Evolutionary conservation across 164 flowering plant species (phyloP), one percentile per base, ranked within the genome.

Genomic region (Berberis thunbergii): DNA sequence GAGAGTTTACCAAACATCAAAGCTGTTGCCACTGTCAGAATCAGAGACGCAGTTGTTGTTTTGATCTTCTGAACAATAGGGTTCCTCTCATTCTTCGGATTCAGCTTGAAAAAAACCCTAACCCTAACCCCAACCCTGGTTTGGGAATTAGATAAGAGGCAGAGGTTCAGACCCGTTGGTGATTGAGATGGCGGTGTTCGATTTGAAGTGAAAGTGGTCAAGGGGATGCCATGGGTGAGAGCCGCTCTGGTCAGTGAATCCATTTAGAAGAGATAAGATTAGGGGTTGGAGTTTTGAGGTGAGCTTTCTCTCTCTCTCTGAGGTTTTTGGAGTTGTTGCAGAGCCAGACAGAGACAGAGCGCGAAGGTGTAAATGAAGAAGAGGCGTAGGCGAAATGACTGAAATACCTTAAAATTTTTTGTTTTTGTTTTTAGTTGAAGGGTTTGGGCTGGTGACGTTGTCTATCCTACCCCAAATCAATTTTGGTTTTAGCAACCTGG

Each of bases 1-100:
- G 72, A 61, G 59, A 78, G 64, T 8, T 54, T 77, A 1, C 74
- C 77, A 52, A 75, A 11, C 61, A 74, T 56, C 1, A 81, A 54
- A 1, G 72, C 64, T 4, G 83, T 60, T 11, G 74, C 76, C 11
- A 79, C 77, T 7, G 81, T 54, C 46, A 84, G 44, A 43, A 84
- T 49, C 12, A 76, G 65, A 3, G 81, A 59, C 53, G 57, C 63
- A 46, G 83, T 70, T 12, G 77, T 59, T 59, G 59, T 64, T 50
- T 73, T 74, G 48, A 84, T 69, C 12, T 49, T 65, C 4, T 59
- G 71, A 41, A 65, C 11, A 12, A 77, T 0, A 1, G 69, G 61
- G 6, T 43, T 73, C 38, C 41, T 38, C 2, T 62, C 66, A 42
- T 9, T 7, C 7, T 65, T 43, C 3, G 64, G 48, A 61, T 38